Percentiles rank a stretch among this genome's conserved stretches.
Evolutionary conservation across 2,329 filamentous ascomycete genomes (phyloP).

Genomic region (Apiospora malaysiana): DNA sequence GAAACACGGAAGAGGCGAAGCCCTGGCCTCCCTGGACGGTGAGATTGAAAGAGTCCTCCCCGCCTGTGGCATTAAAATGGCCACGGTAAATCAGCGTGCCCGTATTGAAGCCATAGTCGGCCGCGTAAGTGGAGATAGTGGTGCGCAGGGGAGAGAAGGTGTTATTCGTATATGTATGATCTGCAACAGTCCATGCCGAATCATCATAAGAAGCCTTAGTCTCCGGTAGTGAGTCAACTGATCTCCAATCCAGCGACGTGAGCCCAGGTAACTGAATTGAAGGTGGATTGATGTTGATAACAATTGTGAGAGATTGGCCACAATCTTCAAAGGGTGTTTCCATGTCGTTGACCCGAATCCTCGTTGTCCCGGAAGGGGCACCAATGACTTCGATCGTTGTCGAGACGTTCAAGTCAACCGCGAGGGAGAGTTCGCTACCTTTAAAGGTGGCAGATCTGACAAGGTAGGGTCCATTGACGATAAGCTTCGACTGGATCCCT

Average conservation of each 20-base stretch:
- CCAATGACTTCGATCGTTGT: constrained; percentile 72
- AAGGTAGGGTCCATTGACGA: constrained; percentile 69
- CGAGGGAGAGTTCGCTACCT: constrained; percentile 63
- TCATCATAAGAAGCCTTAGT: constrained; percentile 70
- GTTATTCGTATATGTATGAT: constrained; percentile 65
- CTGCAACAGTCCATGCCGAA: constrained; percentile 66
- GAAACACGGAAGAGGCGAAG: constrained; percentile 72
- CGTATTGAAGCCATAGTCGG: constrained; percentile 77
- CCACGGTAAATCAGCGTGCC: constrained; percentile 74
- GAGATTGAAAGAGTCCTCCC: constrained; percentile 62
- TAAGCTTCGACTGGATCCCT: constrained; percentile 42
- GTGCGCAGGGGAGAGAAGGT: constrained; percentile 53
- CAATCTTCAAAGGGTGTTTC: constrained; percentile 45
- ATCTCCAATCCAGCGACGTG: constrained; percentile 67
- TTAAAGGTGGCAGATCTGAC: constrained; percentile 63
- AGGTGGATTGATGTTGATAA: constrained; percentile 25
- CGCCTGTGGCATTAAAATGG: constrained; percentile 68
- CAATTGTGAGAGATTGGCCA: constrained; percentile 40
- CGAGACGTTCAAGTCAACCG: constrained; percentile 75
- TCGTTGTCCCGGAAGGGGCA: constrained; percentile 54
- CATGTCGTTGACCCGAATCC: constrained; percentile 66
- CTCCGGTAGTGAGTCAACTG: constrained; percentile 75
- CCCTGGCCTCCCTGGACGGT: constrained; percentile 70
- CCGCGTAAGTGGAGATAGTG: constrained; percentile 42
- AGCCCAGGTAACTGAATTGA: constrained; percentile 62